Base-by-base conservation (phyloP, 306 rosid genomes). In the Pyrus communis region DNA sequence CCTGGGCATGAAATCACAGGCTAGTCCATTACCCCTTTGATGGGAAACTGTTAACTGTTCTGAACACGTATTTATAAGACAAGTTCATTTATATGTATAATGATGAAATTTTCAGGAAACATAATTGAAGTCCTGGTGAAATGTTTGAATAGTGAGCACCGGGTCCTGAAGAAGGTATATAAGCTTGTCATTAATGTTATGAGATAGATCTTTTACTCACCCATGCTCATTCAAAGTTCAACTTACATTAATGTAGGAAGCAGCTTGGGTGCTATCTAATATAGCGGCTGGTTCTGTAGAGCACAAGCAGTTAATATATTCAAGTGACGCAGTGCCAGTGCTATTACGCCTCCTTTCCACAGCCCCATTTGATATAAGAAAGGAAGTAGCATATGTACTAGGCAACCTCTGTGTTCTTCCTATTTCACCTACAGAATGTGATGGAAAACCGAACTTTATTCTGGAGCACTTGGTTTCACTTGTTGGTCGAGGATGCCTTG, bases 181-280 rank as follows among this genome's bases (percentile, higher is more conserved):
- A 73, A 66, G 71, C 77, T 72, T 64, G 68, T 68, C 25, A 70
- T 57, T 28, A 22, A 27, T 49, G 40, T 43, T 45, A 79, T 67
- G 63, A 35, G 52, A 28, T 70, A 57, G 76, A 77, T 57, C 61
- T 78, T 77, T 71, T 52, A 38, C 23, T 66, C 31, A 81, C 31
- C 17, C 10, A 3, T 65, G 61, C 85, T 82, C 42, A 75, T 52
- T 59, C n/a, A 27, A 67, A 78, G 66, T 52, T 60, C 69, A 71
- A 46, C 68, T 42, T 42, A 42, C 64, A 66, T 72, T 68, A 46
- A 73, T 75, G 79, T 79, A 96, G 99, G 98, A 96, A 88, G 92
- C 98, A 75, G 88, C 98, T 23, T 96, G 99, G 98, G 97, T 88
- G 68, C 87, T 96, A 45, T 92, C 98, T 73, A 96, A 96, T 83